These are phyloP conservation scores for Chaetomium strumarium DNA, from an alignment of 2,329 filamentous ascomycete genomes.

Conservation along the genomic window DNA sequence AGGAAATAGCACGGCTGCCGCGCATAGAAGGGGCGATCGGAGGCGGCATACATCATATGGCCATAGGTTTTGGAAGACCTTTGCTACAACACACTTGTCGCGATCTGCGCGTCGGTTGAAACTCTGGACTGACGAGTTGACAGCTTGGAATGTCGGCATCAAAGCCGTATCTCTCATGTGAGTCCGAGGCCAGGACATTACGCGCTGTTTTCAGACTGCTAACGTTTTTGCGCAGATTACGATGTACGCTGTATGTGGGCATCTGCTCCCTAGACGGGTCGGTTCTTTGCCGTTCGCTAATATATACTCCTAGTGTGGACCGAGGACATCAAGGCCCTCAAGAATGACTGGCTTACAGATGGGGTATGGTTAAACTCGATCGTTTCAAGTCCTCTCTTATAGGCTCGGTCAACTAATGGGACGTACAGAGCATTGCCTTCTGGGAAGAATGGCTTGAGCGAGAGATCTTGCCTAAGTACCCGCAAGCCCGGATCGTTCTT, in stretches of 20 bases:
- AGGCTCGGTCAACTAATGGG: constrained; percentile 19
- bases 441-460: constrained; percentile 97
- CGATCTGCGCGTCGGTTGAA: not conserved
- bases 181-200: constrained; percentile 23
- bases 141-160: constrained; percentile 29
- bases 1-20: not conserved
- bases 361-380: constrained; percentile 60
- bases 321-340: constrained; percentile 83
- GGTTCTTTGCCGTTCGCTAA: not conserved
- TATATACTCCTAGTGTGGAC: constrained; percentile 59
- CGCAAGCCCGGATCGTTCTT: constrained; percentile 79
- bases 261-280: not conserved
- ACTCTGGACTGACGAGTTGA: constrained; percentile 2
- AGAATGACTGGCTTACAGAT: constrained; percentile 93
- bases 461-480: constrained; percentile 74
- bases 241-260: constrained; percentile 26
- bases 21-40: not conserved
- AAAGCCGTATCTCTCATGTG: constrained; percentile 41
- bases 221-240: constrained; percentile 17
- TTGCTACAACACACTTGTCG: not conserved
- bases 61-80: not conserved
- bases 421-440: constrained; percentile 76
- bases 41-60: no score
- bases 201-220: not conserved
- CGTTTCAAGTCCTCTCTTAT: not conserved